phyloP scores from a whole-genome alignment of 129 eudicot genomes.

The Helianthus annuus region DNA sequence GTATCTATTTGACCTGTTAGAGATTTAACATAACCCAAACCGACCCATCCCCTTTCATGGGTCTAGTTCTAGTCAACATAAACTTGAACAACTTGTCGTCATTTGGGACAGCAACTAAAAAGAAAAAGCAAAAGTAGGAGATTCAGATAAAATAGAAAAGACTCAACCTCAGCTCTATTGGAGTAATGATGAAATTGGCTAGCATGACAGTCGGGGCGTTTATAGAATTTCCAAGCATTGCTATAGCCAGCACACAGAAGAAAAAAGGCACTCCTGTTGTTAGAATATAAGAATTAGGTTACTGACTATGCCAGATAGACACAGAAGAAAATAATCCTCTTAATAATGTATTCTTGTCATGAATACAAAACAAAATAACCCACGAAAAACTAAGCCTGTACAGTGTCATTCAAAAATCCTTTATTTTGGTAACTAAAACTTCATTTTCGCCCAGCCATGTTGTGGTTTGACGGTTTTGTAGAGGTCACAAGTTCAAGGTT shows the following conservation, averaged over 20 bases:
- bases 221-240: slow-evolving; percentile 61
- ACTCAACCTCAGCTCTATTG: slow-evolving; percentile 79
- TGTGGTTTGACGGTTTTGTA: no score
- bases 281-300: slow-evolving; percentile 4
- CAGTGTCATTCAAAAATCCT: neutral
- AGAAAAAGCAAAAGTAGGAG: neutral
- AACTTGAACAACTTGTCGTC: neutral
- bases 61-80: neutral
- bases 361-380: no score
- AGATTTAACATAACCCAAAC: neutral
- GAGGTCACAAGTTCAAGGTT: no score
- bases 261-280: slow-evolving; percentile 86
- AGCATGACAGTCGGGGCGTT: slow-evolving; percentile 88
- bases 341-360: neutral
- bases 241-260: slow-evolving; percentile 80
- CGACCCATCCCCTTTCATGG: neutral
- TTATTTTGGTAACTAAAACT: neutral
- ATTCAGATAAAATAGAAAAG: slow-evolving; percentile 1
- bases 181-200: slow-evolving; percentile 85
- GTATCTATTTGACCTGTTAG: neutral
- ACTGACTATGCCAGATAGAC: neutral
- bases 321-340: neutral
- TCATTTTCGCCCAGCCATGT: neutral
- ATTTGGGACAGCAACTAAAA: neutral
- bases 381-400: neutral